Evolutionary conservation across 306 rosid species (phyloP).

Genomic region (Prosopis cineraria): DNA sequence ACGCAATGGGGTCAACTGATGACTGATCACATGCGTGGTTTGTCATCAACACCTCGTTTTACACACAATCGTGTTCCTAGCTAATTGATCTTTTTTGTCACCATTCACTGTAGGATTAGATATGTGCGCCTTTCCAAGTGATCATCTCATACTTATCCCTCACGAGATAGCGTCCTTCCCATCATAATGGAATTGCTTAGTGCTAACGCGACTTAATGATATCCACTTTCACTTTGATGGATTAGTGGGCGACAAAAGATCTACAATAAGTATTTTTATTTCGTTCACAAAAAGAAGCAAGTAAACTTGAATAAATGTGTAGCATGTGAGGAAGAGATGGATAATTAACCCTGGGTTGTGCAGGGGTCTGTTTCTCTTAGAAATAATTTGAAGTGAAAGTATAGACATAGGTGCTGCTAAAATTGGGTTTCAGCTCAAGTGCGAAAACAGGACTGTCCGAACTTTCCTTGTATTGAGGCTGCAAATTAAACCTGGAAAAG

Average conservation of each 20-base stretch:
- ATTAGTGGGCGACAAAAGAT: background rate
- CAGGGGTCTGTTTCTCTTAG: constrained; percentile 64
- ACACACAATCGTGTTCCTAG: background rate
- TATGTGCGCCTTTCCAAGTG: background rate
- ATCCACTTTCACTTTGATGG: background rate
- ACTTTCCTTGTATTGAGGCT: constrained; percentile 43
- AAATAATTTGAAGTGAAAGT: constrained; percentile 55
- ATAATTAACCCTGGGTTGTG: constrained; percentile 33
- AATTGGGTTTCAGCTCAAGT: constrained; percentile 45
- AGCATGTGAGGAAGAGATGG: background rate
- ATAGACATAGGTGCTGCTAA: constrained; percentile 49
- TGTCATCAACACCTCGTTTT: background rate
- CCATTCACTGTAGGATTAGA: background rate
- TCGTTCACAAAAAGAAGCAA: too few species aligned
- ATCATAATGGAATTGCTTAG: background rate
- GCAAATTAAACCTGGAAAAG: constrained; percentile 42
- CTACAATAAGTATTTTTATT: too few species aligned
- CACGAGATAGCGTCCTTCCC: background rate
- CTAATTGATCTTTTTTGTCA: background rate
- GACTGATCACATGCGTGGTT: background rate
- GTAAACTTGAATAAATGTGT: too few species aligned
- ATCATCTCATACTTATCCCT: background rate
- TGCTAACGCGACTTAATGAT: background rate
- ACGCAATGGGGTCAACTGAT: too few species aligned
- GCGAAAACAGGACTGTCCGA: constrained; percentile 54